Base-by-base conservation (phyloP, 805 yeast genomes). In the Clavispora carvajalis region DNA sequence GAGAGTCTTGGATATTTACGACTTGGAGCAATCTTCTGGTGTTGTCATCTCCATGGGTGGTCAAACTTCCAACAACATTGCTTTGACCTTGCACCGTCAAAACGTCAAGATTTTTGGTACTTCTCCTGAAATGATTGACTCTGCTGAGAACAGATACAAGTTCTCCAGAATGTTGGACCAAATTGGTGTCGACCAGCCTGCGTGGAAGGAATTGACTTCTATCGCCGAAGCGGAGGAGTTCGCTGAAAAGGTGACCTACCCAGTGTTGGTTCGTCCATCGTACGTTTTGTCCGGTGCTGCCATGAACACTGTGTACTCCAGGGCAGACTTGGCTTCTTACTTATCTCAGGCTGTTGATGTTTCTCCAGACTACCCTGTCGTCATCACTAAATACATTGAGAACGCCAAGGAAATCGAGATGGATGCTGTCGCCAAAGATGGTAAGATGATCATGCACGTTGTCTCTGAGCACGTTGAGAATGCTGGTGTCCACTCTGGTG, bases 401-500 rank as follows among this genome's bases (percentile, higher is more conserved):
- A 95, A 95, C 49, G 98, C 99, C 18, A 83, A 89, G 65, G 99
- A 91, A 69, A 91, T 91, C 55, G 99, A 91, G 65, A 85, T 91
- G 54, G 99, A 91, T 70, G 98, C 89, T 45, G 99, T 91, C 58
- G 98, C 98, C 34, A 69, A 78, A 54, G 74, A 89, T 41, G 99
- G 99, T 56, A 67, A 80, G 56, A 87, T 91, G 40, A 69, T 91
- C 38, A 95, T 91, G 43, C 99, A 91, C 65, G 98, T 96, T 44
- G 85, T 91, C 44, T 86, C 96, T 49, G 99, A 93, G 67, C 99
- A 91, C 64, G 95, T 90, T 58, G 99, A 91, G 70, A 89, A 90
- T 58, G 99, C 99, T 8, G 99, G 99, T 74, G 85, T 93, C 44
- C 99, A 91, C 71, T 90, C 97, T 38, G 99, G 99, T 66, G 99